Evolutionary conservation across 495 filamentous ascomycete species (phyloP), one percentile per base, ranked within the genome.

Genomic region (Collariella sp.): DNA sequence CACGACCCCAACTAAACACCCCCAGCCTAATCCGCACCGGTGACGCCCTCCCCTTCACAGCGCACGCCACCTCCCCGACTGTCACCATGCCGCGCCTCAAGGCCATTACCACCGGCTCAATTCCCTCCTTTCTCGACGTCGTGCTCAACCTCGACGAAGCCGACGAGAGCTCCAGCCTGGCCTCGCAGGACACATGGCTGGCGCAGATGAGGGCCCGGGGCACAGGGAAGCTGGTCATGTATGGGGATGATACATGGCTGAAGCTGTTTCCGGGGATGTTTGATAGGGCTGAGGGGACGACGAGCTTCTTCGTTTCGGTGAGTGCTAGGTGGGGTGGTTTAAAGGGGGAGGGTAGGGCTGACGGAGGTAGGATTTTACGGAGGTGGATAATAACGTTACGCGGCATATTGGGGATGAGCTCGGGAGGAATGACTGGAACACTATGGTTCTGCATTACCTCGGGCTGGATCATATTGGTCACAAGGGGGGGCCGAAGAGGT

Each of bases 81-180:
- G 91, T 99, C 57, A 99, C 93, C 20, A 96, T 99, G 94, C 93
- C 93, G 50, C 83, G 93, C 26, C 79, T 99, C 58, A 99, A 99
- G 71, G 91, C 94, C 18, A 89, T 99, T 46, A 97, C 93, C 3
- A 97, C 94, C 3, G 93, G 93, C 44, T 95, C 90, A 5, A 88
- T 95, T 43, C 93, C 93, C 10, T 95, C 91, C 2, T 99, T 99
- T 66, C 80, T 96, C 24, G 93, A 99, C 69, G 87, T 96, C 20
- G 91, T 99, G 48, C 79, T 99, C 38, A 99, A 95, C 65, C 89
- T 99, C 65, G 89, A 91, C 50, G 91, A 99, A 68, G 87, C 85
- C 10, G 94, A 97, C 67, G 91, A 89, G 1, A 81, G 83, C 22
- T 91, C 91, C 15, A 91, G 82, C 29, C 79, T 99, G 22, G 82